phyloP scores from a whole-genome alignment of 805 yeast species.

The Hanseniaspora vineae region DNA sequence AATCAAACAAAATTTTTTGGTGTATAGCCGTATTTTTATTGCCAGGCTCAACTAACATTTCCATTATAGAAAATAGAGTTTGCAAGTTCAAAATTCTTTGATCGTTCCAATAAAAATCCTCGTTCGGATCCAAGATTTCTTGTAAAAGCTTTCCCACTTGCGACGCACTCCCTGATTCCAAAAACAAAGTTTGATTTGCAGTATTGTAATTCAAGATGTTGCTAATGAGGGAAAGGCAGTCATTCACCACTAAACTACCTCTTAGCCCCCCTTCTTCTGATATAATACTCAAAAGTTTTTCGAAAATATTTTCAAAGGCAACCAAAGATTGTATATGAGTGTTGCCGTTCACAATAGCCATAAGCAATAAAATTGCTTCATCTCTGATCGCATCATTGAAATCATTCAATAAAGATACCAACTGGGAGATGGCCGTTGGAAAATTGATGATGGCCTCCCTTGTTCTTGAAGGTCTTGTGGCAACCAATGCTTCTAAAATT shows the following conservation, averaged over 20 bases:
- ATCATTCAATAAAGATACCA: slow-evolving; percentile 53
- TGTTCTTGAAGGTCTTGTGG: slow-evolving; percentile 60
- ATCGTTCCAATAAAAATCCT: slow-evolving; percentile 55
- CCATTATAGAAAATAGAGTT: slow-evolving; percentile 58
- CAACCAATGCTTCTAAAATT: slow-evolving; percentile 66
- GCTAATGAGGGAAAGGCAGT: slow-evolving; percentile 64
- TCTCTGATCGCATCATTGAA: slow-evolving; percentile 76
- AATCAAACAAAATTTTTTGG: slow-evolving; percentile 43
- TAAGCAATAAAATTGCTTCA: slow-evolving; percentile 71
- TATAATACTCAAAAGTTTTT: slow-evolving; percentile 63
- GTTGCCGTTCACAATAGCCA: slow-evolving; percentile 62
- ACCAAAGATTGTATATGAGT: slow-evolving; percentile 83
- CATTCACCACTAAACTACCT: slow-evolving; percentile 85
- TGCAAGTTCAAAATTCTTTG: slow-evolving; percentile 58
- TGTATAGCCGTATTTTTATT: slow-evolving; percentile 47
- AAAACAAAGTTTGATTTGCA: slow-evolving; percentile 76
- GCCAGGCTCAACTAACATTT: slow-evolving; percentile 60
- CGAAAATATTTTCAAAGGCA: slow-evolving; percentile 90
- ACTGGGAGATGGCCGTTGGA: slow-evolving; percentile 68
- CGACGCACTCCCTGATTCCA: slow-evolving; percentile 72
- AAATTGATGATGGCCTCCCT: slow-evolving; percentile 60
- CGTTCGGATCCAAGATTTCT: slow-evolving; percentile 40
- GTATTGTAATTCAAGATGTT: slow-evolving; percentile 71
- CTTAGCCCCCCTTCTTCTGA: slow-evolving; percentile 80
- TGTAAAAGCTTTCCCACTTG: slow-evolving; percentile 48